Conservation (phyloP, 495 filamentous ascomycete species). For the Neurospora sp. region DNA sequence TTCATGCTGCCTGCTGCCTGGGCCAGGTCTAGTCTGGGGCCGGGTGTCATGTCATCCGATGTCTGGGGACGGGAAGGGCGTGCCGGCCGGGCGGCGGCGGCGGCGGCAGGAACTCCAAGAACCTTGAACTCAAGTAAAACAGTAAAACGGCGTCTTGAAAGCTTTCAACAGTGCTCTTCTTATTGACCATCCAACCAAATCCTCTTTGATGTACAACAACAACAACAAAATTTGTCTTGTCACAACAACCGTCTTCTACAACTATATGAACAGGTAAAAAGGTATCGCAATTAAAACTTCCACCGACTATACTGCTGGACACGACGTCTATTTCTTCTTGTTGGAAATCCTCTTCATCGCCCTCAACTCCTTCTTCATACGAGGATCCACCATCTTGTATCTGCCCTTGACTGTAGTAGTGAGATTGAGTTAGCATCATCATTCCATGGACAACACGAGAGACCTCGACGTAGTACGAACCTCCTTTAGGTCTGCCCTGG, state of each 20-base stretch:
- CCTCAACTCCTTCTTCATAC: constrained; percentile 97
- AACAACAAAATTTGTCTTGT: neutral
- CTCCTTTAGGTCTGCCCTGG: constrained; percentile 33
- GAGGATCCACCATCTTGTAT: constrained; percentile 96
- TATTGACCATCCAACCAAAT: neutral
- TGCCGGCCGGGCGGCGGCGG: no score
- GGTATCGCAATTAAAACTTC: neutral
- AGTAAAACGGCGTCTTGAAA: neutral
- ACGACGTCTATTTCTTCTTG: constrained; percentile 21
- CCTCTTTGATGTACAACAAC: neutral
- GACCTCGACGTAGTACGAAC: neutral
- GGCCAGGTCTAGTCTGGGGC: no score
- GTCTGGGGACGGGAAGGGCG: no score
- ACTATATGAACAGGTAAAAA: neutral
- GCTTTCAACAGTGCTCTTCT: neutral
- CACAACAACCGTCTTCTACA: neutral
- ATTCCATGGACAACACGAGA: neutral
- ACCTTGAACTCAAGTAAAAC: neutral
- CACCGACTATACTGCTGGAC: neutral
- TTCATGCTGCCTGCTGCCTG: no score
- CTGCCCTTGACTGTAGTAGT: constrained; percentile 65
- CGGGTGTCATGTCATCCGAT: no score
- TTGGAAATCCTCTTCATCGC: constrained; percentile 68
- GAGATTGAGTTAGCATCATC: neutral
- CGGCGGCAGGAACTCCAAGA: no score